These are phyloP conservation scores for Cyberlindnera misumaiensis DNA, from an alignment of 805 yeast species.

Conservation along the genomic window DNA sequence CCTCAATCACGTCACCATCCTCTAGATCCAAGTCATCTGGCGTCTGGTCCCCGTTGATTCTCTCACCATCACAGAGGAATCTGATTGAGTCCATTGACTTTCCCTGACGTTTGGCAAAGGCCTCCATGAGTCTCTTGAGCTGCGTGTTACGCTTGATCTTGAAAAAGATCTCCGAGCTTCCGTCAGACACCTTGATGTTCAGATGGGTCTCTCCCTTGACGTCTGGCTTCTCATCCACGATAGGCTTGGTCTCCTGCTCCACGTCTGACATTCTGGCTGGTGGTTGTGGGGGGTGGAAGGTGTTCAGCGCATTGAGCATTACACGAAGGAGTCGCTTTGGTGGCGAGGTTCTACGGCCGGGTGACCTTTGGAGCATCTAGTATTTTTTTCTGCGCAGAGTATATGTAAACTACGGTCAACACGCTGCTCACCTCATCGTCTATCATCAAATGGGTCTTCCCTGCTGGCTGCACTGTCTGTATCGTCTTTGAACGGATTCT, in stretches of 20 bases:
- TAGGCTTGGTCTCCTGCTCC: conserved; percentile 28
- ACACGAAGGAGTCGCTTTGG: too few species aligned
- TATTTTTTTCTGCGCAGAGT: too few species aligned
- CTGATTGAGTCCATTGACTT: conserved; percentile 76
- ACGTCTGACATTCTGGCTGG: conserved; percentile 20
- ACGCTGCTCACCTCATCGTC: too few species aligned
- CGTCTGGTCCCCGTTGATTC: conserved; percentile 81
- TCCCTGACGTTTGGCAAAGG: conserved; percentile 97
- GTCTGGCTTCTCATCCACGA: conserved; percentile 36
- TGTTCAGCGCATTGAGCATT: too few species aligned
- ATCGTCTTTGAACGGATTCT: too few species aligned
- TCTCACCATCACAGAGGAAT: conserved; percentile 88
- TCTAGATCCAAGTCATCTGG: conserved; percentile 91
- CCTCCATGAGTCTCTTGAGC: conserved; percentile 91
- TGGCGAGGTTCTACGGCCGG: too few species aligned
- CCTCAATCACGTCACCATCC: conserved; percentile 95
- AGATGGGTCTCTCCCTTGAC: conserved; percentile 74
- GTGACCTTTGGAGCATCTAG: too few species aligned
- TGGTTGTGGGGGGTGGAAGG: too few species aligned
- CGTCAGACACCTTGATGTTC: conserved; percentile 91
- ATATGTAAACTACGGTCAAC: too few species aligned
- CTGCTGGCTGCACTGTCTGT: too few species aligned
- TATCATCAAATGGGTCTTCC: too few species aligned
- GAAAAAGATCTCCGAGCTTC: conserved; percentile 89
- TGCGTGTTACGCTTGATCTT: conserved; percentile 91